Evolutionary conservation across 2,329 filamentous ascomycete species (phyloP).

Genomic region (Aphanocladium album): DNA sequence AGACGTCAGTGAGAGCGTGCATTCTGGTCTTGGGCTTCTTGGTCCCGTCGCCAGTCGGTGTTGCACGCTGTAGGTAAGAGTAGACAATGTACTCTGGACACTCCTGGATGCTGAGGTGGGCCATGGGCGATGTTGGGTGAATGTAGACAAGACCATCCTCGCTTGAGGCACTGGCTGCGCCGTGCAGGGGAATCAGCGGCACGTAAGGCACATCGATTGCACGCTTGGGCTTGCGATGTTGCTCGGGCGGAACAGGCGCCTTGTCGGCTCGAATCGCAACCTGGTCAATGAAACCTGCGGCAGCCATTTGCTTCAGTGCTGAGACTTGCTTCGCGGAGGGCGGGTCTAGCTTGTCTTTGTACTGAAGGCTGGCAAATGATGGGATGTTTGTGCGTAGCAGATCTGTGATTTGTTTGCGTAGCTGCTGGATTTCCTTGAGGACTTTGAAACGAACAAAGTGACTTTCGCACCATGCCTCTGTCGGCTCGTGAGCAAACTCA

Average conservation of each 20-base stretch:
- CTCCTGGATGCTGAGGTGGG: constrained; percentile 62
- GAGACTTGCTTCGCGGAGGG: constrained; percentile 65
- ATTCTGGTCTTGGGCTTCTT: constrained; percentile 73
- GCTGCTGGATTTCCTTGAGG: constrained; percentile 77
- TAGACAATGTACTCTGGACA: constrained; percentile 88
- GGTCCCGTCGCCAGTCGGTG: constrained; percentile 44
- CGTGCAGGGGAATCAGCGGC: constrained; percentile 67
- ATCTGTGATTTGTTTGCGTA: constrained; percentile 76
- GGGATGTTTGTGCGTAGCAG: constrained; percentile 73
- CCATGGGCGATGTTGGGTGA: constrained; percentile 78
- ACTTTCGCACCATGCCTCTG: constrained; percentile 69
- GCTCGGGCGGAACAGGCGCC: constrained; percentile 66
- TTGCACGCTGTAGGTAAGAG: constrained; percentile 70
- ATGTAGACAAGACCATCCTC: constrained; percentile 72
- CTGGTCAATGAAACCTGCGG: constrained; percentile 90
- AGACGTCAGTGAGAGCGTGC: constrained; percentile 79
- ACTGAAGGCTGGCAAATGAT: constrained; percentile 52
- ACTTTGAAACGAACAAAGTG: constrained; percentile 87
- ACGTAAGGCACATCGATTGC: constrained; percentile 90
- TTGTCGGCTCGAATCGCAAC: constrained; percentile 87
- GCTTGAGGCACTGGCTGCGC: constrained; percentile 29
- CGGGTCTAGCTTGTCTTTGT: constrained; percentile 51
- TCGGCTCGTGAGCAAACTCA: constrained; percentile 72
- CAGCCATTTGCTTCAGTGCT: constrained; percentile 83
- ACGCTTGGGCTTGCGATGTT: constrained; percentile 66